Evolutionary conservation across 2,329 filamentous ascomycete genomes (phyloP), one percentile per base, ranked within the genome.

Genomic region (Aspergillus puulaauensis): DNA sequence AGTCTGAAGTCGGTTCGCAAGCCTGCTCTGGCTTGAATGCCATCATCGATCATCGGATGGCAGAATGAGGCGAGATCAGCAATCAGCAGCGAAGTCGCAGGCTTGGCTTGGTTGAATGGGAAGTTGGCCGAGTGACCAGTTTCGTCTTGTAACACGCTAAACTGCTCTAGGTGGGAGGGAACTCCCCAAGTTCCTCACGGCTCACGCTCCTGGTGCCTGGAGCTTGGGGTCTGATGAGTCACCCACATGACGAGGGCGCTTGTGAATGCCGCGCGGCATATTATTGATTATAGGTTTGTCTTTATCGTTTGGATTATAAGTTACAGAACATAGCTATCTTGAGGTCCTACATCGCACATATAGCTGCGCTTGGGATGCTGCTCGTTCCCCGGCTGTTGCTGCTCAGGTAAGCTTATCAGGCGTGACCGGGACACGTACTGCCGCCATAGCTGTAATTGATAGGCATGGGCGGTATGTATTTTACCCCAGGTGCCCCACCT

Each of bases 401-500:
- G 37, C 17, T 37, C 35, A 37, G 27, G 27, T 31, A 9, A 31
- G 50, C 56, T 57, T 57, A 57, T 57, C 56, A 48, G 12, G 55
- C 37, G 49, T 57, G 50, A 53, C 44, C 44, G 40, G 49, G 40
- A 39, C 27, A 24, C 40, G 50, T 12, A 52, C 41, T 57, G 52
- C 56, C 56, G 50, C 56, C 44, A 53, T 51, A 45, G 27, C 49
- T 57, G 55, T 45, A 52, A 45, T 9, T 40, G 55, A 57, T 52
- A 52, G 35, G 55, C 27, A 57, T 43, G n/a, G 52, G 40, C 27
- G 40, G 52, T 55, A 50, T 55, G 54, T 56, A 56, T 35, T 41
- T 45, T 62, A 63, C 66, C 64, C 66, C 65, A 58, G 61, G 57
- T 54, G 57, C 46, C 55, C 47, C 58, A 64, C 64, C 56, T 59